Percentiles rank a stretch among this genome's conserved stretches.
Conservation (phyloP, 2,329 filamentous ascomycete species). For the Fusarium stilboides region DNA sequence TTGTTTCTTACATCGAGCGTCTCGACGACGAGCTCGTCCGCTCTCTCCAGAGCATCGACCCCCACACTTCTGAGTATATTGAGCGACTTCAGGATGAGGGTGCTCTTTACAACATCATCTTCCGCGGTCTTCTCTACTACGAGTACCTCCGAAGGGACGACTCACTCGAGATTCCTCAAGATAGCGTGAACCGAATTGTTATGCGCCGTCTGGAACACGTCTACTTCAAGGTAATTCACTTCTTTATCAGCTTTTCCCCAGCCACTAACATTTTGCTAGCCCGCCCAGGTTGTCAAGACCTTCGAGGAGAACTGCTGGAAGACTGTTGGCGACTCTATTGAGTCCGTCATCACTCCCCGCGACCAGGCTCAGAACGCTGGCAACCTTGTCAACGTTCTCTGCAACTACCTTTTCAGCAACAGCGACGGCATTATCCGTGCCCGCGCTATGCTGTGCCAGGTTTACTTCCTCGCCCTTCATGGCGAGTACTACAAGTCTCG, state of each 20-base stretch:
- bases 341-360: constrained; percentile 87
- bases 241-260: constrained; percentile 75
- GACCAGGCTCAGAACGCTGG: constrained; percentile 76
- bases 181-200: constrained; percentile 90
- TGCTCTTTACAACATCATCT: constrained; percentile 90
- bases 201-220: constrained; percentile 97
- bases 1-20: constrained; percentile 94
- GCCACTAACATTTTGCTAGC: constrained; percentile 63
- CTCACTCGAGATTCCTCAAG: constrained; percentile 82
- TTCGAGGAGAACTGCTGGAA: constrained; percentile 97
- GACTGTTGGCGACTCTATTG: constrained; percentile 75
- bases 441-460: constrained; percentile 97
- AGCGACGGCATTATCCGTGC: constrained; percentile 97
- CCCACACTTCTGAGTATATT: constrained; percentile 98
- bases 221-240: constrained; percentile 87
- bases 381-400: constrained; percentile 86
- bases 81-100: constrained; percentile 94
- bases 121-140: constrained; percentile 89
- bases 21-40: constrained; percentile 97
- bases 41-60: constrained; percentile 97
- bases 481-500: constrained; percentile 98
- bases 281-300: constrained; percentile 91
- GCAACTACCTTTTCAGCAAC: constrained; percentile 94
- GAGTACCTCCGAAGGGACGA: constrained; percentile 82
- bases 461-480: constrained; percentile 97